These are phyloP conservation scores for Suhomyces sp. DNA, from an alignment of 805 yeast species.

Conservation along the genomic window DNA sequence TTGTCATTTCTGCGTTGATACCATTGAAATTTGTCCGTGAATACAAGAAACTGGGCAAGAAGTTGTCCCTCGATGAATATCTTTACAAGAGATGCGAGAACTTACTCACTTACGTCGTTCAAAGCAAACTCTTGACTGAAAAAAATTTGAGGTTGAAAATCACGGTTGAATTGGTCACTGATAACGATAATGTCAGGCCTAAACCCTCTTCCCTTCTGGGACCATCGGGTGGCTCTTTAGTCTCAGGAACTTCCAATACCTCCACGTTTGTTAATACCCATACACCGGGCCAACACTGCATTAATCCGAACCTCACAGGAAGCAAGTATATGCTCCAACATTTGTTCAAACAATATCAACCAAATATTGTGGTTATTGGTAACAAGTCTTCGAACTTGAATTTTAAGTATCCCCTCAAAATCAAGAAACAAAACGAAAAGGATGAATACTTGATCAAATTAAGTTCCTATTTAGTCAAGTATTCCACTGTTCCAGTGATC, in stretches of 20 bases:
- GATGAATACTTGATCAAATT: slow-evolving; percentile 35
- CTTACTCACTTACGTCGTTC: slow-evolving; percentile 19
- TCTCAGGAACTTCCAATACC: slow-evolving; percentile 1
- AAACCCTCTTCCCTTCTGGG: background rate
- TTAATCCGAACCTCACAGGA: slow-evolving; percentile 16
- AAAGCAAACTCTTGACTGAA: slow-evolving; percentile 13
- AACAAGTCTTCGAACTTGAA: slow-evolving; percentile 41
- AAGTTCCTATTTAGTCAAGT: slow-evolving; percentile 37
- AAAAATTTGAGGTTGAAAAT: slow-evolving; percentile 30
- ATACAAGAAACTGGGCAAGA: slow-evolving; percentile 11
- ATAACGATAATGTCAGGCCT: slow-evolving; percentile 11
- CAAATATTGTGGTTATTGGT: slow-evolving; percentile 37
- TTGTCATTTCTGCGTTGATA: slow-evolving; percentile 36
- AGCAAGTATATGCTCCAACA: slow-evolving; percentile 37
- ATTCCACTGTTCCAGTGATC: slow-evolving; percentile 40
- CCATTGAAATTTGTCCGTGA: slow-evolving; percentile 24
- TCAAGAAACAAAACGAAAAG: slow-evolving; percentile 18
- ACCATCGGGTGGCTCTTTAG: background rate
- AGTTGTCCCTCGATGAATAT: slow-evolving; percentile 11
- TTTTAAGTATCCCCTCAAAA: slow-evolving; percentile 40
- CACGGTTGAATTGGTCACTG: slow-evolving; percentile 39
- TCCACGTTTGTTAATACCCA: too few species aligned
- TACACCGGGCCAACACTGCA: slow-evolving; percentile 6
- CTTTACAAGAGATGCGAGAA: slow-evolving; percentile 22
- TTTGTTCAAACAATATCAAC: slow-evolving; percentile 41